These are phyloP conservation scores for Solanum bukasovii DNA, from an alignment of 257 asterid genomes.

Conservation along the genomic window DNA sequence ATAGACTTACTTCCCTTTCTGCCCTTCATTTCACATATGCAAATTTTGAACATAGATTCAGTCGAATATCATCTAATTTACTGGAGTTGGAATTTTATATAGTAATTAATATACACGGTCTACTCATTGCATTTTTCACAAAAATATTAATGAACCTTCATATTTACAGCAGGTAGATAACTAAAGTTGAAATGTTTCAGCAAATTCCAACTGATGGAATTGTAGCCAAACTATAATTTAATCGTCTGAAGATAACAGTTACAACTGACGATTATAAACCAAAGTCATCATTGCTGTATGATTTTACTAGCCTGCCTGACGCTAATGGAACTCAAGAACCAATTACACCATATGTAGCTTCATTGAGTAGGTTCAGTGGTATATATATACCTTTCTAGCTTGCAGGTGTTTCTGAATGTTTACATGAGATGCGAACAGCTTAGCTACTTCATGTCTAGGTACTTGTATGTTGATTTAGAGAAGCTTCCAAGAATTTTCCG, in stretches of 20 bases:
- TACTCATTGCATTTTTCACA: background rate
- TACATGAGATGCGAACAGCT: background rate
- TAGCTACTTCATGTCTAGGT: background rate
- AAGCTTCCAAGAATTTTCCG: background rate
- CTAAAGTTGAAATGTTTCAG: background rate
- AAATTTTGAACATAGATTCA: background rate
- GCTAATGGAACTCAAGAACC: background rate
- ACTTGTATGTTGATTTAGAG: background rate
- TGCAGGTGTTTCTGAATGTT: background rate
- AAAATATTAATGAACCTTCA: background rate
- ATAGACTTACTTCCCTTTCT: background rate
- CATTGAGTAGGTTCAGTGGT: background rate
- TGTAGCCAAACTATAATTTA: background rate
- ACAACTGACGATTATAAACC: background rate
- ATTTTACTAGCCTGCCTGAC: background rate
- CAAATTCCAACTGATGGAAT: background rate
- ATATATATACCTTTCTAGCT: background rate
- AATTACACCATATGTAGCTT: background rate
- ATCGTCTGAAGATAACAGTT: background rate
- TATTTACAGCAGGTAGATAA: background rate
- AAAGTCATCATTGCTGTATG: background rate
- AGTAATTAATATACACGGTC: background rate
- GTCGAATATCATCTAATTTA: background rate
- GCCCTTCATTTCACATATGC: background rate
- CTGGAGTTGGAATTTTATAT: background rate